Conservation (phyloP, 192 early-diverging fungal genomes). For the Coemansia interrupta region DNA sequence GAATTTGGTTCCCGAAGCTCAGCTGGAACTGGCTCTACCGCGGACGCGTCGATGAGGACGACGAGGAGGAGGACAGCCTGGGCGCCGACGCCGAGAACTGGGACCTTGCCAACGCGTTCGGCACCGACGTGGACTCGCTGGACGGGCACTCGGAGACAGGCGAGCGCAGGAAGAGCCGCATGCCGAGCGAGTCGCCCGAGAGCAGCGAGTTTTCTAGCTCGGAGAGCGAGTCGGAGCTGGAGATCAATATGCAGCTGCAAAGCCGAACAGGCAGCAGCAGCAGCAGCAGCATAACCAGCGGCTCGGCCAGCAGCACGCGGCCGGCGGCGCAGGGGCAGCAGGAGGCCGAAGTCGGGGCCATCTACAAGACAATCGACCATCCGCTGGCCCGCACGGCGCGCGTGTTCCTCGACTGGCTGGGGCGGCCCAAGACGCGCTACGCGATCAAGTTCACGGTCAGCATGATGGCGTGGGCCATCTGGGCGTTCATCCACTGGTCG, state of each 20-base stretch:
- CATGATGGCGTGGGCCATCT: slow-evolving; percentile 43
- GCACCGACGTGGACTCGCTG: neutral
- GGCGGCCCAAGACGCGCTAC: slow-evolving; percentile 33
- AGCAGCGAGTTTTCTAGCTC: neutral
- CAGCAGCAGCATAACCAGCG: neutral
- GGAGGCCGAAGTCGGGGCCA: slow-evolving; percentile 1
- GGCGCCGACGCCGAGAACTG: slow-evolving; percentile 16
- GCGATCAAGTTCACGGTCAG: slow-evolving; percentile 41
- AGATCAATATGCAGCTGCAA: neutral
- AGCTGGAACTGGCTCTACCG: slow-evolving; percentile 35
- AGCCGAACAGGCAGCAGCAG: neutral
- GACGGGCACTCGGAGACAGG: neutral
- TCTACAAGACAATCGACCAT: slow-evolving; percentile 21
- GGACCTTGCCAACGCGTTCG: slow-evolving; percentile 34
- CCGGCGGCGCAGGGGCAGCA: neutral
- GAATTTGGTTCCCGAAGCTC: slow-evolving; percentile 37
- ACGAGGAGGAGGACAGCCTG: slow-evolving; percentile 17
- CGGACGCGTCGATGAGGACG: slow-evolving; percentile 18
- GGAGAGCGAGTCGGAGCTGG: slow-evolving; percentile 5
- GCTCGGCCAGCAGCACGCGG: neutral
- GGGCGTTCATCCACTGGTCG: slow-evolving; percentile 32
- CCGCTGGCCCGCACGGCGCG: slow-evolving; percentile 14
- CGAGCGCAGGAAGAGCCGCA: neutral
- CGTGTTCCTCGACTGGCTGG: slow-evolving; percentile 17
- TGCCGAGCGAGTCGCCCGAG: too few species aligned